These are phyloP conservation scores for Paraleonurus japonicus DNA, from an alignment of 257 asterid species.

Conservation along the genomic window DNA sequence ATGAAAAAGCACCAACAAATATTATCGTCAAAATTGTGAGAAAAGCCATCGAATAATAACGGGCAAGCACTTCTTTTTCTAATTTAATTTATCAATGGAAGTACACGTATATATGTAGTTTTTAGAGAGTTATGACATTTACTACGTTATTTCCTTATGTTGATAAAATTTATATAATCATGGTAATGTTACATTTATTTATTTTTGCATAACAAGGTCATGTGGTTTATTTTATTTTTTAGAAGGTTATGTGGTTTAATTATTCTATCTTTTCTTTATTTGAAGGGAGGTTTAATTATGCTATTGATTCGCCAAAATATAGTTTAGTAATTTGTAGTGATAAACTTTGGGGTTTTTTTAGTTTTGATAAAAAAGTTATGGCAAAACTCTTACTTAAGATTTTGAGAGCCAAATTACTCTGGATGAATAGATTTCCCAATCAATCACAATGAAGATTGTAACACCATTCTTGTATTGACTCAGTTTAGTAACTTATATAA, in stretches of 20 bases:
- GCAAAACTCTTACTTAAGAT: background rate
- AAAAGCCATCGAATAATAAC: constrained; percentile 34
- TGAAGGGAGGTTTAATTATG: too few species aligned
- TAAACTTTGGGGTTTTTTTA: background rate
- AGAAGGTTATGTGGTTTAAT: too few species aligned
- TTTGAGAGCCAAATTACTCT: too few species aligned
- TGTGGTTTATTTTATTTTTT: background rate
- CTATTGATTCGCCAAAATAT: background rate
- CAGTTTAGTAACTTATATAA: too few species aligned
- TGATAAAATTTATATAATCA: background rate
- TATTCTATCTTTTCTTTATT: too few species aligned
- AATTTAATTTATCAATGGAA: background rate
- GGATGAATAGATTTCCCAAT: too few species aligned
- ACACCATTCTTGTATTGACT: too few species aligned
- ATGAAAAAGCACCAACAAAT: background rate
- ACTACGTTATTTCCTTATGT: background rate
- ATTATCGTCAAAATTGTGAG: background rate
- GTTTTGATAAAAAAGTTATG: too few species aligned
- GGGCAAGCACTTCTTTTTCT: too few species aligned
- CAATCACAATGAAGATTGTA: too few species aligned
- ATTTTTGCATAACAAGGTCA: background rate
- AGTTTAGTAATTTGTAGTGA: background rate
- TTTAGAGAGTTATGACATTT: background rate
- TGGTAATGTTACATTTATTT: too few species aligned
- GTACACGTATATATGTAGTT: background rate